Percentiles rank a stretch among this genome's conserved stretches.
These are phyloP conservation scores for Cytospora leucostoma DNA, from an alignment of 2,329 filamentous ascomycete genomes.

Conservation along the genomic window DNA sequence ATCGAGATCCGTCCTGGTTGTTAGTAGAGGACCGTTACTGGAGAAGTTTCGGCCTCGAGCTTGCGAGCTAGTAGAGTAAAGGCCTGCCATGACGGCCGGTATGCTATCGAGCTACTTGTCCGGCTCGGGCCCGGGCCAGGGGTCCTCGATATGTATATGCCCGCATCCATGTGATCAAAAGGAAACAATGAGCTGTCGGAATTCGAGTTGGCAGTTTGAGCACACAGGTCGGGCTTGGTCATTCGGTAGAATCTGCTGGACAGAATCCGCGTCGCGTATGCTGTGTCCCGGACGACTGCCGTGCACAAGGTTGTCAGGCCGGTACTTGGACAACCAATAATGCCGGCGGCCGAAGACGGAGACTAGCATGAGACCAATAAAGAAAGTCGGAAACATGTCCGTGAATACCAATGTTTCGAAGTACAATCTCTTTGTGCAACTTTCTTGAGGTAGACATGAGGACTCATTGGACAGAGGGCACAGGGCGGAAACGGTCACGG, in stretches of 20 bases:
- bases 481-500: slow-evolving; percentile 21
- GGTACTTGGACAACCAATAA: slow-evolving; percentile 9
- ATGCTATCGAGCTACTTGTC: not conserved
- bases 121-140: not conserved
- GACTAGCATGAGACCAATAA: slow-evolving; percentile 15
- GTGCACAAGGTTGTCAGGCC: slow-evolving; percentile 10
- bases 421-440: slow-evolving; percentile 23
- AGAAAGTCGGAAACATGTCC: slow-evolving; percentile 7
- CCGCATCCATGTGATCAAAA: slow-evolving; percentile 2
- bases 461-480: slow-evolving; percentile 19
- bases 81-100: not conserved
- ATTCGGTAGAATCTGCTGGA: slow-evolving; percentile 34
- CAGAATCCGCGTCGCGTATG: slow-evolving; percentile 31
- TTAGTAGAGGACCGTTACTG: slow-evolving; percentile 3
- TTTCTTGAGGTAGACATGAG: not conserved
- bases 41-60: not conserved
- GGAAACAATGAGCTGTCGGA: not conserved
- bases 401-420: slow-evolving; percentile 17
- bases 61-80: not conserved
- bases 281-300: slow-evolving; percentile 21
- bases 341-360: slow-evolving; percentile 15
- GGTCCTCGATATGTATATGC: slow-evolving; percentile 12
- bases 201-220: slow-evolving; percentile 14
- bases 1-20: slow-evolving; percentile 16
- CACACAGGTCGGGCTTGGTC: slow-evolving; percentile 25